Base-by-base conservation (phyloP, 768 basidiomycete species). In the Sporobolomyces roseus region DNA sequence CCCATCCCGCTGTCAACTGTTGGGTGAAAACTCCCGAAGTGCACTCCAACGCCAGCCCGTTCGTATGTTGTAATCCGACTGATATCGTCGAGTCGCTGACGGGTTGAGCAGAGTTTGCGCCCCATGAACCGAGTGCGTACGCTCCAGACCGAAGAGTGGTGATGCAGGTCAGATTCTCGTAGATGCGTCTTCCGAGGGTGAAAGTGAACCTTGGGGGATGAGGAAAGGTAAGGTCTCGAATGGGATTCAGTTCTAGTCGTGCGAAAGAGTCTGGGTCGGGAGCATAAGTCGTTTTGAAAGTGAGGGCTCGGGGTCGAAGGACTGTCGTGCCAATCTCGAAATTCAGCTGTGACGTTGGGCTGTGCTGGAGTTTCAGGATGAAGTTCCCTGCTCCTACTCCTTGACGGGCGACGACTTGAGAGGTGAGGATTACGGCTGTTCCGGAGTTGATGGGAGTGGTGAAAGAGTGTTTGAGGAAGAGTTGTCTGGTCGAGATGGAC, bases 301-400 rank as follows among this genome's bases (percentile, higher is more conserved):
- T 81, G 16, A 83, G 75, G 60, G 78, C 63, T 66, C 81, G 79
- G 67, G 83, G 83, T 49, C 78, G 78, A 36, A 82, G 74, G 65
- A 84, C 70, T 62, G 78, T 78, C 1, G 74, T 74, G 16, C 69
- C 66, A 25, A 71, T 41, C 59, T 72, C 68, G 43, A 74, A 53
- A 30, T 54, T 36, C 4, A 74, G 61, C 21, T 63, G 61, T 3
- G 49, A 48, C 1, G 70, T 63, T 8, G 70, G 71, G 23, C 59
- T 71, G 61, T 72, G 68, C 33, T 67, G 63, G 4, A 93, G 78
- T 3, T 89, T 89, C 43, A 88, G 89, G 30, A 85, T 76, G 45
- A 92, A 76, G 64, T 82, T 83, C 21, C 81, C 81, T 14, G 78
- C 81, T 7, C 80, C 80, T 23, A 63, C 70, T 9, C 78, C 77